Evolutionary conservation across 495 filamentous ascomycete genomes (phyloP).

Genomic region (Xylaria nigripes): DNA sequence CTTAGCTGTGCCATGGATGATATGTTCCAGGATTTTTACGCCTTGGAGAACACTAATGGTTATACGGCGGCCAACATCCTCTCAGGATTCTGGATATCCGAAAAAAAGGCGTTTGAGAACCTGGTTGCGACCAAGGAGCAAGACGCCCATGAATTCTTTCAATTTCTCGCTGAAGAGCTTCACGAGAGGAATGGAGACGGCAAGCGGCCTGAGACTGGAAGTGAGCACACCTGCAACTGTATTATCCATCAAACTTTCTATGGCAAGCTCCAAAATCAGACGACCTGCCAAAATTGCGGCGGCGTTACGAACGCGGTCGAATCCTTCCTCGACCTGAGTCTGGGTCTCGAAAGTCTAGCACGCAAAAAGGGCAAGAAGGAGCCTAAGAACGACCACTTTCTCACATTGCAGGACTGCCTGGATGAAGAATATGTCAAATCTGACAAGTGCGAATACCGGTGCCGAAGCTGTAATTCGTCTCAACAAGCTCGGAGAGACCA

Average conservation of each 20-base stretch:
- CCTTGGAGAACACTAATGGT: slow-evolving; percentile 67
- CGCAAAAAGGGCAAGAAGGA: slow-evolving; percentile 44
- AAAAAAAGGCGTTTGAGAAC: slow-evolving; percentile 52
- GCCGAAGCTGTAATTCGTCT: slow-evolving; percentile 61
- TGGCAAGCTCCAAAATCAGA: slow-evolving; percentile 75
- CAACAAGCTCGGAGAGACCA: slow-evolving; percentile 73
- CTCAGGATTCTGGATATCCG: slow-evolving; percentile 68
- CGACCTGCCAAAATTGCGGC: slow-evolving; percentile 76
- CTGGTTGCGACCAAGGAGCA: slow-evolving; percentile 87
- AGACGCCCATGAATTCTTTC: slow-evolving; percentile 92
- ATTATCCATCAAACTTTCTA: slow-evolving; percentile 87
- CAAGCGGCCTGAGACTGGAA: slow-evolving; percentile 43
- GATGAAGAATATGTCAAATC: slow-evolving; percentile 73
- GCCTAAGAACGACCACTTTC: slow-evolving; percentile 30
- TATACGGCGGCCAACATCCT: slow-evolving; percentile 79
- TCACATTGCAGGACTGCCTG: slow-evolving; percentile 66
- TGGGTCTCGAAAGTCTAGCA: slow-evolving; percentile 60
- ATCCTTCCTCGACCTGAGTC: slow-evolving; percentile 76
- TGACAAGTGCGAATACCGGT: slow-evolving; percentile 71
- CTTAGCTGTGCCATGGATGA: slow-evolving; percentile 83
- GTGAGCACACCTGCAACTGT: slow-evolving; percentile 64
- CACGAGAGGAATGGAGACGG: slow-evolving; percentile 60
- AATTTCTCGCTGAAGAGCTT: slow-evolving; percentile 81
- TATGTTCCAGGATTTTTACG: slow-evolving; percentile 85
- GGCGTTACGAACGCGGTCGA: slow-evolving; percentile 72